Evolutionary conservation across 2,329 filamentous ascomycete species (phyloP).

Genomic region (Fusarium compactum): DNA sequence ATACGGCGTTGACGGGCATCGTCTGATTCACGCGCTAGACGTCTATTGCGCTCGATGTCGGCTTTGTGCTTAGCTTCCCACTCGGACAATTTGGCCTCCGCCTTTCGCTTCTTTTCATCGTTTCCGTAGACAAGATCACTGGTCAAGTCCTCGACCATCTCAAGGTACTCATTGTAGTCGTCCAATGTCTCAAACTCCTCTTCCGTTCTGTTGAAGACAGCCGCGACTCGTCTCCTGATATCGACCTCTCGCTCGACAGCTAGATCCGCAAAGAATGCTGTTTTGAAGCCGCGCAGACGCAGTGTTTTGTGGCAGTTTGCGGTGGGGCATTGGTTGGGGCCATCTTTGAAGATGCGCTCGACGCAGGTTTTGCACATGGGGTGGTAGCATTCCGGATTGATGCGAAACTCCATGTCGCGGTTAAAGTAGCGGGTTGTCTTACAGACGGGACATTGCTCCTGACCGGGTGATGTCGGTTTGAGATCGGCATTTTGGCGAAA

Average conservation of each 20-base stretch:
- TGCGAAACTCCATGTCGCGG: conserved; percentile 91
- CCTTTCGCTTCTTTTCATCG: conserved; percentile 68
- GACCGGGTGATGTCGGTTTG: conserved; percentile 39
- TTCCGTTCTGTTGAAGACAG: conserved; percentile 87
- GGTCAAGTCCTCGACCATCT: conserved; percentile 89
- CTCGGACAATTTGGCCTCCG: conserved; percentile 60
- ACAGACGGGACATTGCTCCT: conserved; percentile 92
- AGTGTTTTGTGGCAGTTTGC: conserved; percentile 89
- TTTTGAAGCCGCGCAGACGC: conserved; percentile 84
- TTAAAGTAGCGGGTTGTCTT: conserved; percentile 97
- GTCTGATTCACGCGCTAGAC: conserved; percentile 67
- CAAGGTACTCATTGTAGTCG: conserved; percentile 93
- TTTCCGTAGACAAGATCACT: conserved; percentile 84
- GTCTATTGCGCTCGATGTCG: conserved; percentile 73
- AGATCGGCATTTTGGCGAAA: conserved; percentile 45
- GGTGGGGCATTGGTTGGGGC: conserved; percentile 92
- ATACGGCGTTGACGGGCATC: conserved; percentile 66
- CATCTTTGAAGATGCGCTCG: conserved; percentile 90
- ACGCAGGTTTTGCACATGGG: conserved; percentile 98
- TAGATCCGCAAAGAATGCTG: conserved; percentile 91
- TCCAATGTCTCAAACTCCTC: conserved; percentile 89
- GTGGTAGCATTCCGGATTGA: conserved; percentile 99
- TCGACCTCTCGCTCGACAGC: conserved; percentile 93
- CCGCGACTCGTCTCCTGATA: conserved; percentile 81
- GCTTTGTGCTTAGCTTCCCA: conserved; percentile 81